Base-by-base conservation (phyloP, 148 eudicot species). In the Vaccinium darrowii region DNA sequence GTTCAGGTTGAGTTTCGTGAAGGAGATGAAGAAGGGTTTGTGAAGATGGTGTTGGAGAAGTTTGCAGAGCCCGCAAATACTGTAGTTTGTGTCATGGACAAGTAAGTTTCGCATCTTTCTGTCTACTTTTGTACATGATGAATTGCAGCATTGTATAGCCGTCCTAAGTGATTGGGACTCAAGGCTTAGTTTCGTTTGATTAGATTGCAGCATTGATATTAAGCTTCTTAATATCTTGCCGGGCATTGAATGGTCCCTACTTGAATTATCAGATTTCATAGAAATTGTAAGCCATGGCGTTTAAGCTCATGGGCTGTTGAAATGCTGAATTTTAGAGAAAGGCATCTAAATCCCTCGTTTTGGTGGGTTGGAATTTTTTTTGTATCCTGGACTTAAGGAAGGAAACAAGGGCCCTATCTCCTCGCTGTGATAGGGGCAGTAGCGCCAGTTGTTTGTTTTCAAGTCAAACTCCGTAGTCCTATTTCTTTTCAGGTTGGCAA, bases 21-120 rank as follows among this genome's bases (percentile, higher is more conserved):
- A 85, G 91, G 85, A 52, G 94, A 93, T 85, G 96, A 94, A 89
- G 96, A 90, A 67, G 96, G 89, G 53, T 95, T 95, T 91, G 89
- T 94, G 57, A 88, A 86, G 81, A 88, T 86, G 83, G 96, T 95
- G 3, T 13, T 86, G 90, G 91, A 86, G 49, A 86, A 25, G 16
- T 90, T 93, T 84, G 49, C 19, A 23, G 95, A 97, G 27, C 96
- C 98, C 7, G 62, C 84, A 50, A 88, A 88, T 78, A 94, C 96
- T 49, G 82, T 85, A 81, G 33, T 97, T 83, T 97, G 98, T 86
- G 87, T 97, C 84, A 63, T 97, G 72, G 99, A 97, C 88, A 95
- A 92, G 99, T 97, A 90, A 91, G 98, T 89, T 86, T 80, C 39
- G 14, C 21, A 69, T 27, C 19, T 10, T 79, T 23, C 27, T 27